These are phyloP conservation scores for Plectosphaerella plurivora DNA, from an alignment of 2,329 filamentous ascomycete genomes.

Conservation along the genomic window DNA sequence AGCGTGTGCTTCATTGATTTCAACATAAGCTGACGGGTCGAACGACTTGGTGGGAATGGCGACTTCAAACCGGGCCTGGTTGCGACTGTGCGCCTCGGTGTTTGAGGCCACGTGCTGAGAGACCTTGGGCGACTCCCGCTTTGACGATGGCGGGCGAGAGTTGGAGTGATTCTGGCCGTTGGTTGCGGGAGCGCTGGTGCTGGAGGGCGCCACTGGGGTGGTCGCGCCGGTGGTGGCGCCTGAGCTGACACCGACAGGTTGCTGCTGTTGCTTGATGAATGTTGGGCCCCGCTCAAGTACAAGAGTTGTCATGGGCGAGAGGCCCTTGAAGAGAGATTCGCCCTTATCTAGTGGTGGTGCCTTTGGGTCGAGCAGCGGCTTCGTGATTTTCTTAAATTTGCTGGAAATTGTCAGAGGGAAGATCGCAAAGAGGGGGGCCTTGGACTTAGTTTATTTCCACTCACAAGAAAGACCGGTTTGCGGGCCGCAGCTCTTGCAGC, in stretches of 20 bases:
- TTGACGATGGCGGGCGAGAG: conserved; percentile 2
- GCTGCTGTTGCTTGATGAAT: conserved; percentile 33
- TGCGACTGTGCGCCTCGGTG: conserved; percentile 25
- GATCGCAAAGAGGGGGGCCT: neutral
- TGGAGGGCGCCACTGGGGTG: conserved; percentile 2
- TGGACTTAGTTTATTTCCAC: conserved; percentile 12
- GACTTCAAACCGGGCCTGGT: conserved; percentile 40
- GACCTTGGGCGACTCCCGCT: conserved; percentile 1
- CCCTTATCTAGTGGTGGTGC: conserved; percentile 14
- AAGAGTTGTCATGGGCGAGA: conserved; percentile 48
- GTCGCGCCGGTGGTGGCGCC: neutral
- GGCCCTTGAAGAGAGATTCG: conserved; percentile 29
- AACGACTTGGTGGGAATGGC: conserved; percentile 40
- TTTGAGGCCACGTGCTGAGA: conserved; percentile 12
- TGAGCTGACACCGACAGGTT: conserved; percentile 16
- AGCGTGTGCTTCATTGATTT: conserved; percentile 17
- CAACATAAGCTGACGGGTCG: conserved; percentile 30
- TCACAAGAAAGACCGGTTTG: conserved; percentile 68
- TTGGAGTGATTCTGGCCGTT: neutral
- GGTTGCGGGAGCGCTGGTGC: neutral
- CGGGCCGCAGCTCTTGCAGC: conserved; percentile 66
- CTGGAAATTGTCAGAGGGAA: conserved; percentile 24
- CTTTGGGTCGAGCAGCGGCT: conserved; percentile 20
- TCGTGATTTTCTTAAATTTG: conserved; percentile 52
- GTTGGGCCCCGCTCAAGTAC: conserved; percentile 38